Conservation (phyloP, 139 green algal species). For the Asterochloris erici region DNA sequence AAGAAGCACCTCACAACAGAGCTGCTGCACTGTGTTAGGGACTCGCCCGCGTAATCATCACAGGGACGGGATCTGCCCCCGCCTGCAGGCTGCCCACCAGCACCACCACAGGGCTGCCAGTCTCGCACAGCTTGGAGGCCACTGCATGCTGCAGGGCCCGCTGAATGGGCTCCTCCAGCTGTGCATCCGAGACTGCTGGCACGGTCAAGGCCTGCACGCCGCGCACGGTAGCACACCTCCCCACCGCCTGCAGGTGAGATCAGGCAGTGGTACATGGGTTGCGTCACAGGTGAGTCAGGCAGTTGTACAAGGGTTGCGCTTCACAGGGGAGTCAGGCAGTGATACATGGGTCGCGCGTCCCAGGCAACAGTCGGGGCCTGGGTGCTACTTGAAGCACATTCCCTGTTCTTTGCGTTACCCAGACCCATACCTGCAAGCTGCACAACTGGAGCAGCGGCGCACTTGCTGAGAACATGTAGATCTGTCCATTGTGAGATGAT, state of each 20-base stretch:
- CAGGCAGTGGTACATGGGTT: neutral
- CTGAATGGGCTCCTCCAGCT: slow-evolving; percentile 13
- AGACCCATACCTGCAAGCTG: no score
- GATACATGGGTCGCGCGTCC: neutral
- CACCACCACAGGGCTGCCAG: slow-evolving; percentile 10
- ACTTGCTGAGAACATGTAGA: no score
- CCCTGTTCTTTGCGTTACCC: no score
- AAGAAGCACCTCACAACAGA: no score
- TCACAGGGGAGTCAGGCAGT: neutral
- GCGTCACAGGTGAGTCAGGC: neutral
- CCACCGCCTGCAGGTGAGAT: neutral
- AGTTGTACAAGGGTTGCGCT: no score
- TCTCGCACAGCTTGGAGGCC: neutral
- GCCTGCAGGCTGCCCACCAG: slow-evolving; percentile 8
- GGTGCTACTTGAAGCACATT: no score
- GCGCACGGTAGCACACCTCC: neutral
- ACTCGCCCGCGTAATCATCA: slow-evolving; percentile 6
- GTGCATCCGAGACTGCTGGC: neutral
- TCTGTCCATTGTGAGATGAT: no score
- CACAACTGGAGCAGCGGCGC: no score
- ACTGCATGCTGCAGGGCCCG: slow-evolving; percentile 3
- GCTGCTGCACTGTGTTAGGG: neutral
- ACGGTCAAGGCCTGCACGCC: slow-evolving; percentile 1
- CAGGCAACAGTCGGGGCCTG: no score
- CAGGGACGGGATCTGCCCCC: slow-evolving; percentile 10